Conservation (phyloP, 169 alveolate genomes). For the Eimeria acervulina region DNA sequence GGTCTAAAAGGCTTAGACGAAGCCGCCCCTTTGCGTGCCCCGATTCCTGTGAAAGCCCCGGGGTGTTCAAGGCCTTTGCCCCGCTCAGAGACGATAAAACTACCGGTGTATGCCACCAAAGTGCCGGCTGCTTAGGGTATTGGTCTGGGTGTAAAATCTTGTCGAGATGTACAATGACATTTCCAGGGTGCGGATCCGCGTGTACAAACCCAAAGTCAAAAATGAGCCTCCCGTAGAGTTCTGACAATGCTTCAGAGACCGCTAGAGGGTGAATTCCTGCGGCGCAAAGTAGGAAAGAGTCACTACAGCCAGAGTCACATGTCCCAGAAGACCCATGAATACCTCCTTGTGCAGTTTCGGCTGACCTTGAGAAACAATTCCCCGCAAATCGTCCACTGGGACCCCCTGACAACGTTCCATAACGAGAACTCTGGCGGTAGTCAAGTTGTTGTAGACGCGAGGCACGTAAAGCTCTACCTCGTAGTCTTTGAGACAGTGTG, state of each 20-base stretch:
- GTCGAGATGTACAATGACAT: slow-evolving; percentile 87
- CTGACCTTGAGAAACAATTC: slow-evolving; percentile 62
- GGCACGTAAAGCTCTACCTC: slow-evolving; percentile 80
- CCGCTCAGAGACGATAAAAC: slow-evolving; percentile 50
- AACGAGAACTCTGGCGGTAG: slow-evolving; percentile 82
- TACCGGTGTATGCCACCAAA: slow-evolving; percentile 1
- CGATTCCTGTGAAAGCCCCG: not conserved
- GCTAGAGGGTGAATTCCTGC: slow-evolving; percentile 84
- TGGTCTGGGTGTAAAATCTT: not conserved
- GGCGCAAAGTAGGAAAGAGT: not conserved
- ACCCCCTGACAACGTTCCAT: slow-evolving; percentile 83
- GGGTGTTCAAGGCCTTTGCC: not conserved
- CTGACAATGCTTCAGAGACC: slow-evolving; percentile 74
- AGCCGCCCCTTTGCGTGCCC: slow-evolving; percentile 20
- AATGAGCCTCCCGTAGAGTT: slow-evolving; percentile 81
- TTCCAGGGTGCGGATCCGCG: slow-evolving; percentile 97
- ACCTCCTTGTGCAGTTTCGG: not conserved
- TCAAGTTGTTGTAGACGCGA: slow-evolving; percentile 40
- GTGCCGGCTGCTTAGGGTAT: not conserved
- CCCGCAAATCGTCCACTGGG: slow-evolving; percentile 74
- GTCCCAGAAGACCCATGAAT: not conserved
- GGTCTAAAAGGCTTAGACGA: slow-evolving; percentile 79
- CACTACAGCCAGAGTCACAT: not conserved
- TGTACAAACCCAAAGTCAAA: slow-evolving; percentile 92
- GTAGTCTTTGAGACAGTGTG: slow-evolving; percentile 27